Percentiles rank a stretch among this genome's conserved stretches.
Evolutionary conservation across 805 yeast genomes (phyloP).

Genomic region (Teunomyces kruisii): DNA sequence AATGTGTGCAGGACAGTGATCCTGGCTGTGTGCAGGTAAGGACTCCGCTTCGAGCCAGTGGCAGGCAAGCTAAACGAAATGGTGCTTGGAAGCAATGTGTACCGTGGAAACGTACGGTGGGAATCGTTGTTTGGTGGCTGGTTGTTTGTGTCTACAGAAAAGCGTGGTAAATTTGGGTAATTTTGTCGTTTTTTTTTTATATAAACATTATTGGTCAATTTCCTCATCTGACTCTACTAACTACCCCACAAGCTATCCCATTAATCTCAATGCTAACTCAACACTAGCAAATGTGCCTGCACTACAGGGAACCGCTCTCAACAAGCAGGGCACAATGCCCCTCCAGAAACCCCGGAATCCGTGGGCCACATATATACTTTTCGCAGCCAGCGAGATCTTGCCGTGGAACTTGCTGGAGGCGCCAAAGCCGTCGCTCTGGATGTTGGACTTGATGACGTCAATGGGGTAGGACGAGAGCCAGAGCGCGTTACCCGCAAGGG

Average conservation of each 20-base stretch:
- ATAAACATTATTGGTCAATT: too few relatives aligned
- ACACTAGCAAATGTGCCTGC: conserved; percentile 80
- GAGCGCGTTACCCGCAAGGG: conserved; percentile 64
- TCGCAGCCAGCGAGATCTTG: conserved; percentile 31
- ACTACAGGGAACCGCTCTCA: conserved; percentile 63
- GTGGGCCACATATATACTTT: conserved; percentile 38
- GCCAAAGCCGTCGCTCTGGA: conserved; percentile 57
- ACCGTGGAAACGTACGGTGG: too few relatives aligned
- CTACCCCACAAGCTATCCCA: too few relatives aligned
- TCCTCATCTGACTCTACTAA: too few relatives aligned
- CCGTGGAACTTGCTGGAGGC: conserved; percentile 43
- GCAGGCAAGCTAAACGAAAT: too few relatives aligned
- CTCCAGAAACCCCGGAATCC: conserved; percentile 60
- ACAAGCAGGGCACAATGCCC: conserved; percentile 58
- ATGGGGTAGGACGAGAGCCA: conserved; percentile 59
- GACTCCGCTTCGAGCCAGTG: background rate
- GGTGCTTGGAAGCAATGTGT: too few relatives aligned
- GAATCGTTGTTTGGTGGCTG: too few relatives aligned
- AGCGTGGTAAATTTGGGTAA: too few relatives aligned
- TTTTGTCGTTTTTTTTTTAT: too few relatives aligned
- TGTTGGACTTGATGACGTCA: conserved; percentile 49
- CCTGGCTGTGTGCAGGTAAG: background rate
- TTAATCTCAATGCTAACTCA: conserved; percentile 59
- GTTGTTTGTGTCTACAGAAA: too few relatives aligned
- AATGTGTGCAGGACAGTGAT: background rate